phyloP scores from a whole-genome alignment of 352 stramenopile genomes.

The Hyaloperonospora arabidopsidis region DNA sequence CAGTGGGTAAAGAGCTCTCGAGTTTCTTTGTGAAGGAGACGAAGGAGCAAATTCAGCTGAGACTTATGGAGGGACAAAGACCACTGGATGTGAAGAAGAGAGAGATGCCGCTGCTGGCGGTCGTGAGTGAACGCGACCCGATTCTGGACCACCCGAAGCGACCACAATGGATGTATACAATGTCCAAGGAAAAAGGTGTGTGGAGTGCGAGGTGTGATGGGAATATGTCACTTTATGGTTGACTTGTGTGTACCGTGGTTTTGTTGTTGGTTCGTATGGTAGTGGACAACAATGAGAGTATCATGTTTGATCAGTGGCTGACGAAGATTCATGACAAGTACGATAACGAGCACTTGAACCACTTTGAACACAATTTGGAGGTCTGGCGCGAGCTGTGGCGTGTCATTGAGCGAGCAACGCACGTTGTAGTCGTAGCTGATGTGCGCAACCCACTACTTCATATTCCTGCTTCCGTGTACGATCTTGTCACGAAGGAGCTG shows the following conservation, averaged over 20 bases:
- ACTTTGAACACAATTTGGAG: constrained; percentile 83
- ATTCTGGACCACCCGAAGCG: constrained; percentile 69
- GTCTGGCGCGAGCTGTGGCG: constrained; percentile 85
- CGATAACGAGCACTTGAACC: constrained; percentile 70
- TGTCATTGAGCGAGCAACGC: constrained; percentile 71
- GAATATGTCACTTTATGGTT: background rate
- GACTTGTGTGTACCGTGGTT: background rate
- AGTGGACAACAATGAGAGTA: constrained; percentile 73
- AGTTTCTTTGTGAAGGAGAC: constrained; percentile 84
- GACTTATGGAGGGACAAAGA: constrained; percentile 75
- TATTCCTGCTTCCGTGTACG: constrained; percentile 73
- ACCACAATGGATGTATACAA: constrained; percentile 66
- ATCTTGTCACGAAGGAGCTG: constrained; percentile 63
- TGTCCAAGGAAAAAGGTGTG: constrained; percentile 77
- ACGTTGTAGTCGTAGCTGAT: constrained; percentile 73
- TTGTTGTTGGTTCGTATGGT: background rate
- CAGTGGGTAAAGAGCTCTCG: constrained; percentile 74
- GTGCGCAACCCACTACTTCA: constrained; percentile 77
- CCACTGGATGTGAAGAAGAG: constrained; percentile 50
- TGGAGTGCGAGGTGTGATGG: background rate
- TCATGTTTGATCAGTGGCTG: constrained; percentile 85
- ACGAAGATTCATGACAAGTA: constrained; percentile 82
- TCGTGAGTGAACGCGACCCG: constrained; percentile 48
- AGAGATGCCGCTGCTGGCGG: constrained; percentile 47
- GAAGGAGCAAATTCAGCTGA: constrained; percentile 80